Evolutionary conservation across 805 yeast species (phyloP).

Genomic region (Wickerhamomyces subpelliculosus): DNA sequence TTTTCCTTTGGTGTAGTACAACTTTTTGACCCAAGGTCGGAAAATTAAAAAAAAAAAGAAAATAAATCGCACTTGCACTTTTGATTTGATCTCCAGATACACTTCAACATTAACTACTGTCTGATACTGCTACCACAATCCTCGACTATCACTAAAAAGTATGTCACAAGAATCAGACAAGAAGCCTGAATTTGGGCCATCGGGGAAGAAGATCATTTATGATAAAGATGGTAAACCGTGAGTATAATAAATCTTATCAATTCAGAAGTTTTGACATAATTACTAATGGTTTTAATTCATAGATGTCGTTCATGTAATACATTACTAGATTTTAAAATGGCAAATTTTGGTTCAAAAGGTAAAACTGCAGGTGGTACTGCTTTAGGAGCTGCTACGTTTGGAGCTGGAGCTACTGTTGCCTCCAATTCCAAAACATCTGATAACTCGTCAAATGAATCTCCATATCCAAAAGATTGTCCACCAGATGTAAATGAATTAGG

Average conservation of each 20-base stretch:
- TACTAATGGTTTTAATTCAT: constrained; percentile 7
- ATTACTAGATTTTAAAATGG: constrained; percentile 70
- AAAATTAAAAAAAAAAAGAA: too few relatives aligned
- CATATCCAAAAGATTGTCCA: constrained; percentile 54
- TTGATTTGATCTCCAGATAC: too few relatives aligned
- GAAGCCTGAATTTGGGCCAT: constrained; percentile 42
- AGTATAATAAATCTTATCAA: constrained; percentile 27
- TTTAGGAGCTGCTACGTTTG: constrained; percentile 3
- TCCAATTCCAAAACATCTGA: constrained; percentile 13
- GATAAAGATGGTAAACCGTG: constrained; percentile 94
- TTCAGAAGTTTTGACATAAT: not conserved
- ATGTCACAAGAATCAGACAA: not conserved
- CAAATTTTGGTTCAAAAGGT: constrained; percentile 22
- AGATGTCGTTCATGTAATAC: constrained; percentile 83
- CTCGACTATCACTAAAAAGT: too few relatives aligned
- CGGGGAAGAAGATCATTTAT: constrained; percentile 64
- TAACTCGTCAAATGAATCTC: constrained; percentile 14
- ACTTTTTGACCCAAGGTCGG: too few relatives aligned
- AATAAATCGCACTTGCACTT: too few relatives aligned
- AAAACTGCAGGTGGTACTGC: not conserved
- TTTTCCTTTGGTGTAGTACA: too few relatives aligned
- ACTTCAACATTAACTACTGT: too few relatives aligned
- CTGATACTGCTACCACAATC: too few relatives aligned
- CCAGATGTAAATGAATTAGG: constrained; percentile 84
- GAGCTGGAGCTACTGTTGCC: constrained; percentile 14